A percentile compares a stretch with the other conserved stretches of the same genome.
These are phyloP conservation scores for Corinectria fuckeliana DNA, from an alignment of 2,329 filamentous ascomycete species.

Conservation along the genomic window DNA sequence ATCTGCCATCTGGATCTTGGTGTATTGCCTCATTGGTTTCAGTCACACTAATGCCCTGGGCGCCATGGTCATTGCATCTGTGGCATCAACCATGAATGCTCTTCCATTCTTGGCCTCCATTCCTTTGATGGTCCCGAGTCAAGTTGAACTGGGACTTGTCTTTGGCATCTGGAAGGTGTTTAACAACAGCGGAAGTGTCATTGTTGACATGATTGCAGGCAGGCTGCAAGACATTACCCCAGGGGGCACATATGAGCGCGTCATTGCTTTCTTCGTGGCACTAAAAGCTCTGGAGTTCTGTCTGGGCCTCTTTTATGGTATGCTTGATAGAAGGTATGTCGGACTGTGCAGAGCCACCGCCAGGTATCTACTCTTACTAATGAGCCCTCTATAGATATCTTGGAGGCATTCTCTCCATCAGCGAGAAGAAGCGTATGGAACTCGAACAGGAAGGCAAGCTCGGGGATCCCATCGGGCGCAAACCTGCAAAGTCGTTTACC, in stretches of 20 bases:
- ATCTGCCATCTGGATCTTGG: constrained; percentile 31
- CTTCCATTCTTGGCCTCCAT: constrained; percentile 36
- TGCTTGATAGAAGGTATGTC: constrained; percentile 17
- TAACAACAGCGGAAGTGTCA: constrained; percentile 37
- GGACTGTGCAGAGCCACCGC: too few species aligned
- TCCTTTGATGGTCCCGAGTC: constrained; percentile 31
- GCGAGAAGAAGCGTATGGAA: background rate
- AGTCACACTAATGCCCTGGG: constrained; percentile 30
- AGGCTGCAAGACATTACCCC: constrained; percentile 36
- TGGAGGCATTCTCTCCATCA: background rate
- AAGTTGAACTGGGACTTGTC: constrained; percentile 34
- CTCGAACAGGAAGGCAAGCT: background rate
- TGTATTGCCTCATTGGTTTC: constrained; percentile 32
- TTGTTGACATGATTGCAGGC: constrained; percentile 39
- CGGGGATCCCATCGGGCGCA: background rate
- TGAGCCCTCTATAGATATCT: background rate
- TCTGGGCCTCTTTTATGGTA: constrained; percentile 34
- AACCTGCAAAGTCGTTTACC: constrained; percentile 20
- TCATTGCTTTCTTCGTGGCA: constrained; percentile 35
- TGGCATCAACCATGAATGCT: constrained; percentile 36
- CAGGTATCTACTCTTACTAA: background rate
- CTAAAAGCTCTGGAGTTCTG: constrained; percentile 38
- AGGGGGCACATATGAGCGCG: constrained; percentile 33
- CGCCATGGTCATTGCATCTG: constrained; percentile 35
- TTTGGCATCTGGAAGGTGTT: constrained; percentile 40